Conservation (phyloP, 2,329 filamentous ascomycete genomes). For the Neophaeococcomyces mojaviensis region DNA sequence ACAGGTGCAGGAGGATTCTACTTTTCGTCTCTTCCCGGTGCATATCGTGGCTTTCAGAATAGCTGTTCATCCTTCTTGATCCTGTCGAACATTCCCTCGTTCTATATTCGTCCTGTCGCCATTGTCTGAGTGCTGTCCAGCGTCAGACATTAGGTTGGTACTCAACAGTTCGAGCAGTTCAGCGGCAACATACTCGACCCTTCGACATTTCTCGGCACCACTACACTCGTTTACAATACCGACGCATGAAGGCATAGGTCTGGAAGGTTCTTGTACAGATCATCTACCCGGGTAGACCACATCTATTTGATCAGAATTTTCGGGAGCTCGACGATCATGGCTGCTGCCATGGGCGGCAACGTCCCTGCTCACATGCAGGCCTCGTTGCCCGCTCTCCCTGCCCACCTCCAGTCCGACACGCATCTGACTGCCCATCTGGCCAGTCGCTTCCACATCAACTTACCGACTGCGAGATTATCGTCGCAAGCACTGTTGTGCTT, state of each 20-base stretch:
- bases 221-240: constrained; percentile 3
- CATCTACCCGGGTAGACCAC: not conserved
- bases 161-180: not conserved
- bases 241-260: not conserved
- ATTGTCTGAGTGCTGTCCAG: not conserved
- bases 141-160: constrained; percentile 3
- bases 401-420: constrained; percentile 52
- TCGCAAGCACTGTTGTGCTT: constrained; percentile 86
- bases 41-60: not conserved
- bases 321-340: constrained; percentile 28
- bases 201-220: not conserved
- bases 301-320: not conserved
- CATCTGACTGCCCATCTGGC: constrained; percentile 45
- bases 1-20: not conserved
- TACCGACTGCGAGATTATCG: constrained; percentile 80
- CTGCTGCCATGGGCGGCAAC: constrained; percentile 34
- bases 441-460: constrained; percentile 73
- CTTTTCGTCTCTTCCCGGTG: not conserved
- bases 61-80: constrained; percentile 2
- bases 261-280: not conserved
- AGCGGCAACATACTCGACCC: not conserved
- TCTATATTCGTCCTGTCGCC: not conserved
- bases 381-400: constrained; percentile 79
- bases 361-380: constrained; percentile 63
- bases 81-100: constrained; percentile 3